These are phyloP conservation scores for Saksenaea vasiformis DNA, from an alignment of 371 early-diverging fungal species.

Conservation along the genomic window DNA sequence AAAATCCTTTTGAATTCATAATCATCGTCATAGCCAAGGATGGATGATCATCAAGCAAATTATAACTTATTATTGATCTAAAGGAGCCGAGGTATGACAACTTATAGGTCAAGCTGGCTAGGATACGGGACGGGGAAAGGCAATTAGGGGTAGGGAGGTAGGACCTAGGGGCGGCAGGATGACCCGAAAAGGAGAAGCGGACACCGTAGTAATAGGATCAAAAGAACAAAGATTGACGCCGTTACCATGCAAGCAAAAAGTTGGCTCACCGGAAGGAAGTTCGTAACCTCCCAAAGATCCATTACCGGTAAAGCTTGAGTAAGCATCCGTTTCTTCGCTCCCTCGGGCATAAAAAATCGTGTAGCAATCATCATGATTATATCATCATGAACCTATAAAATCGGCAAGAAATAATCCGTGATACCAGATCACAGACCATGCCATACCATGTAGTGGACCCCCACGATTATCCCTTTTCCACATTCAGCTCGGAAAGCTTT, in stretches of 20 bases:
- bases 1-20: not conserved
- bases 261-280: no score
- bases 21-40: not conserved
- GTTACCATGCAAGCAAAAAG: no score
- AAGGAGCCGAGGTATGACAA: not conserved
- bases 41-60: not conserved
- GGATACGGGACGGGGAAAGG: slow-evolving; percentile 3
- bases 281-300: no score
- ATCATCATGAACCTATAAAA: not conserved
- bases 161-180: not conserved
- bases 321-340: not conserved
- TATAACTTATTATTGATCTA: not conserved
- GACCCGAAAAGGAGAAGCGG: not conserved
- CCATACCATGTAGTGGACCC: not conserved
- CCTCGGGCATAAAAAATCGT: not conserved
- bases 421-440: slow-evolving; percentile 6
- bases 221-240: not conserved
- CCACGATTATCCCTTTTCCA: not conserved
- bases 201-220: not conserved
- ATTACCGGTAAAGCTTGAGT: not conserved
- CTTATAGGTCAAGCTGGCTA: not conserved
- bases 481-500: not conserved
- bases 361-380: not conserved
- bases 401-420: not conserved
- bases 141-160: slow-evolving; percentile 1